Evolutionary conservation across 345 rosid species (phyloP).

Genomic region (Stellera chamaejasme): DNA sequence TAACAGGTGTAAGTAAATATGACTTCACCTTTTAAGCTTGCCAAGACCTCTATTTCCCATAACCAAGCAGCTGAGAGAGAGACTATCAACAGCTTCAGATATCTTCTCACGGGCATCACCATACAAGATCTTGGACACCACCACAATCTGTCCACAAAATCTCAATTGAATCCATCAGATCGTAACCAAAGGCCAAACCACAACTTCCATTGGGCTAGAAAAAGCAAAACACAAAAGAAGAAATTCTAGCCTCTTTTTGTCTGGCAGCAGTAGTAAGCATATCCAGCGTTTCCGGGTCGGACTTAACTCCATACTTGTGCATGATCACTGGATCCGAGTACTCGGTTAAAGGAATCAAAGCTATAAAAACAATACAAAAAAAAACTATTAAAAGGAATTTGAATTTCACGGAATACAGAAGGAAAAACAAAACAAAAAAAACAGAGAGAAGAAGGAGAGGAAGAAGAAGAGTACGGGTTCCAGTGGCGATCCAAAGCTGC

Average conservation of each 20-base stretch:
- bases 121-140: conserved; percentile 54
- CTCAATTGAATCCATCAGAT: no score
- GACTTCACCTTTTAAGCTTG: conserved; percentile 47
- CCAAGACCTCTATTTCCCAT: conserved; percentile 70
- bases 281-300: conserved; percentile 71
- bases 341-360: conserved; percentile 60
- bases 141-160: conserved; percentile 12
- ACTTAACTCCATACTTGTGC: conserved; percentile 72
- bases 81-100: conserved; percentile 55
- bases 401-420: background rate
- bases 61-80: conserved; percentile 49
- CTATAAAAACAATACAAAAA: conserved; percentile 23
- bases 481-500: conserved; percentile 87
- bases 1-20: background rate
- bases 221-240: background rate
- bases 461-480: conserved; percentile 47
- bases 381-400: background rate
- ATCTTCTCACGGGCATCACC: conserved; percentile 69
- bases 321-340: conserved; percentile 42
- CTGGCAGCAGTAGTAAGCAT: conserved; percentile 44
- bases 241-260: conserved; percentile 37
- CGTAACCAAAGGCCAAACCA: background rate
- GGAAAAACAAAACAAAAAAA: background rate
- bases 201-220: background rate
- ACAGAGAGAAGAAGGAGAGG: background rate